Conservation (phyloP, 257 asterid species). For the Solanum neorickii region DNA sequence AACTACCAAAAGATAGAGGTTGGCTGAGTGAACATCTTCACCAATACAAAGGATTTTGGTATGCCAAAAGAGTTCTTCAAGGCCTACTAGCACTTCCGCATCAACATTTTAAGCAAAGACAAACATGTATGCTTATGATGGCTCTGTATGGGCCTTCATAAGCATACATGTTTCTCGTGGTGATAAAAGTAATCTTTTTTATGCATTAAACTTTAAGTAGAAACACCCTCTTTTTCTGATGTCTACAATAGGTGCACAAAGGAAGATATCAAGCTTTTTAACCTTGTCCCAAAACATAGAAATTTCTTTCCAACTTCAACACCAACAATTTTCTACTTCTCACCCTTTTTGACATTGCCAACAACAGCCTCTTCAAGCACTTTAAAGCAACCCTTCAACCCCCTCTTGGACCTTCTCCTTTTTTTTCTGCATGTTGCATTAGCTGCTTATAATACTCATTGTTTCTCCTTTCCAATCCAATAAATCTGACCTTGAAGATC, state of each 20-base stretch:
- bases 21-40: conserved; percentile 10
- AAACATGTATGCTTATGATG: neutral
- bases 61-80: neutral
- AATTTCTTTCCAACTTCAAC: neutral
- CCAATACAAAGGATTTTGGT: conserved; percentile 16
- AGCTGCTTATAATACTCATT: conserved; percentile 65
- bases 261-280: conserved; percentile 56
- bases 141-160: neutral
- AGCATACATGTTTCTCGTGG: neutral
- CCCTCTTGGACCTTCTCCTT: conserved; percentile 12
- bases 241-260: conserved; percentile 34
- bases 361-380: conserved; percentile 5
- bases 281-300: conserved; percentile 55
- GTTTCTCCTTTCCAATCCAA: conserved; percentile 70
- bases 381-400: conserved; percentile 40
- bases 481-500: conserved; percentile 83
- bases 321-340: neutral
- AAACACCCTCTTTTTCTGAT: neutral
- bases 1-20: conserved; percentile 17
- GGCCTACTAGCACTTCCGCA: conserved; percentile 15
- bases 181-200: neutral
- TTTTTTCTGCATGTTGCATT: conserved; percentile 28
- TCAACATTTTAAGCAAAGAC: conserved; percentile 1
- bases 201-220: neutral
- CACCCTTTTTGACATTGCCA: conserved; percentile 14